Base-by-base conservation (phyloP, 2,329 filamentous ascomycete species). In the Aspergillus ruber region DNA sequence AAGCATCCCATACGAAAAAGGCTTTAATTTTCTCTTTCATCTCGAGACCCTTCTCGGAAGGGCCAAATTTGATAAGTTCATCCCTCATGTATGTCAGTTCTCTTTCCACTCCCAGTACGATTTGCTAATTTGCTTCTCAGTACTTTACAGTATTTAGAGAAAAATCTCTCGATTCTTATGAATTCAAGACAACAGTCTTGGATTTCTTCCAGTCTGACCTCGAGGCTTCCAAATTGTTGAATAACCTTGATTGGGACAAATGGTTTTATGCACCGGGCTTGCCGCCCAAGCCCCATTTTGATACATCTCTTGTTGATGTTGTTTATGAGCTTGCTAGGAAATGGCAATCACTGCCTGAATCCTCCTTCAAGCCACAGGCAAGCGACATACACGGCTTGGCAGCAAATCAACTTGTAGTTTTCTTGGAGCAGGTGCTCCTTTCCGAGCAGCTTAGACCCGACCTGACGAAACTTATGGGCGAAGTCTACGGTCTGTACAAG, bases 1-100 rank as follows among this genome's bases (percentile, higher is more conserved):
- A 56, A 86, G 82, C 21, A 77, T 97, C 29, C 90, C 93, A 0
- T 98, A 98, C 61, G 91, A 97, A 66, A 97, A 98, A 71, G 91
- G 91, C 3, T 97, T 95, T 70, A 87, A 88, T 63, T 94, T 97
- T 68, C 77, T 98, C 41, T 96, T 90, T 68, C 84, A 90, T 60
- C 82, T 98, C 12, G 93, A 98, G 61, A 85, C 85, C 42, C 74
- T 95, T 1, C 79, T 97, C 3, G 88, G 89, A 32, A 85, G 87
- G 51, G 78, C 85, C n/a, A 86, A 86, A 65, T 98, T 93, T 73
- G 88, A 97, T 75, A 86, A 83, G 58, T 98, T 97, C 70, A 96
- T 97, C 62, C 90, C 90, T 13, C 84, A 95, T 68, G 73, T 74
- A 64, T 18, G 65, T 55, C 15, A 6, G 35, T 32, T 38, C 18